These are phyloP conservation scores for Globisporangium camurandrum DNA, from an alignment of 352 stramenopile species.

Conservation along the genomic window DNA sequence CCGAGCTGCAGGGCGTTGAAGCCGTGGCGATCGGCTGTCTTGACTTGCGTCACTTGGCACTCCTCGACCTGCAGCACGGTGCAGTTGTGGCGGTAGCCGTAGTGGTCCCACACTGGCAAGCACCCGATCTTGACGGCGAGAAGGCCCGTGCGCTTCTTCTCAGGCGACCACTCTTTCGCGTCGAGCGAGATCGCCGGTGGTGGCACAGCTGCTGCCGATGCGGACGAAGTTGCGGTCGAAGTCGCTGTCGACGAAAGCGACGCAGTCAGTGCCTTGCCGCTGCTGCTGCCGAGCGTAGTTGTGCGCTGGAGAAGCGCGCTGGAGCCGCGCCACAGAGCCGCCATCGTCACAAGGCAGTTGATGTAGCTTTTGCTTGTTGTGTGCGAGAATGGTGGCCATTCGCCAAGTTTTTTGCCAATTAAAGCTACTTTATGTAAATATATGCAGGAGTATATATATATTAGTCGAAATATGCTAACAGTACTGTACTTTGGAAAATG, in stretches of 20 bases:
- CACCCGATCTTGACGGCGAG: slow-evolving; percentile 98
- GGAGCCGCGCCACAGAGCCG: slow-evolving; percentile 23
- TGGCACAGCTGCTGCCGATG: slow-evolving; percentile 1
- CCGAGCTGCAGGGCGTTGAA: slow-evolving; percentile 95
- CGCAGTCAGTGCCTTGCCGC: slow-evolving; percentile 8
- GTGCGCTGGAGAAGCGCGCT: slow-evolving; percentile 17
- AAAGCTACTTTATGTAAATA: too few relatives aligned
- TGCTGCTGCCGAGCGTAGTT: background rate
- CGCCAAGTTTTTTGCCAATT: too few relatives aligned
- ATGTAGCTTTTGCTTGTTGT: background rate
- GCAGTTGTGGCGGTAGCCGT: slow-evolving; percentile 94
- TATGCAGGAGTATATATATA: too few relatives aligned
- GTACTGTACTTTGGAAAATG: too few relatives aligned
- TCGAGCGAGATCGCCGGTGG: slow-evolving; percentile 10
- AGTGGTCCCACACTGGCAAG: slow-evolving; percentile 98
- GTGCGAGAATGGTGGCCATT: too few relatives aligned
- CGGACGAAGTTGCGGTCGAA: too few relatives aligned
- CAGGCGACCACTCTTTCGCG: slow-evolving; percentile 43
- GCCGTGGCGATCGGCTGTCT: slow-evolving; percentile 90
- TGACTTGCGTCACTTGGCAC: slow-evolving; percentile 94
- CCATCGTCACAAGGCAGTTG: background rate
- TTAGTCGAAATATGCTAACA: too few relatives aligned
- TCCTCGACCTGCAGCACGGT: slow-evolving; percentile 91
- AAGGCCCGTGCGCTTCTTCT: slow-evolving; percentile 86
- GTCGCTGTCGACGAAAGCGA: slow-evolving; percentile 9